phyloP scores from a whole-genome alignment of 2,329 filamentous ascomycete genomes.

The Amylocarpus encephaloides region DNA sequence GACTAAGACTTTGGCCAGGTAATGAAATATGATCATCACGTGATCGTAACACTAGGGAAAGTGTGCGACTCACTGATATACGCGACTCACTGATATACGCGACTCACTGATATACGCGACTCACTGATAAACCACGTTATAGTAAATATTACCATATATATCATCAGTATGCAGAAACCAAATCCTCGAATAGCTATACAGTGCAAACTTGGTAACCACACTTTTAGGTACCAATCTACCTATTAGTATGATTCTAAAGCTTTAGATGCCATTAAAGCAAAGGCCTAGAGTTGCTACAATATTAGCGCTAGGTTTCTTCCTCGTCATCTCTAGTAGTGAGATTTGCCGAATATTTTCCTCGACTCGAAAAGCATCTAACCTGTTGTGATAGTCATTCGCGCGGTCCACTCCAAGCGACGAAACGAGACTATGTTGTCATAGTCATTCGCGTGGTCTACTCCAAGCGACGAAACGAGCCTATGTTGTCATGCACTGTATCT shows the following conservation, averaged over 20 bases:
- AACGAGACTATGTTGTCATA: conserved; percentile 8
- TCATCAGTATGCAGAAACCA: neutral
- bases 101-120: too few species aligned
- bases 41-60: too few species aligned
- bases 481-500: conserved; percentile 35
- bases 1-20: too few species aligned
- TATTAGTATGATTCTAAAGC: conserved; percentile 33
- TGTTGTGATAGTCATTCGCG: too few species aligned
- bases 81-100: too few species aligned
- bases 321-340: conserved; percentile 11
- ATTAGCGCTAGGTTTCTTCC: conserved; percentile 11
- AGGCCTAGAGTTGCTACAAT: conserved; percentile 10
- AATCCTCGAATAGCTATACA: neutral
- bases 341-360: too few species aligned
- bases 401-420: neutral
- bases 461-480: conserved; percentile 32
- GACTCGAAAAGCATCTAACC: too few species aligned
- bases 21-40: too few species aligned
- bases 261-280: conserved; percentile 27
- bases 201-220: neutral
- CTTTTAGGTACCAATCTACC: conserved; percentile 30
- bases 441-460: conserved; percentile 32
- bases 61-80: too few species aligned
- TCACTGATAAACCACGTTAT: too few species aligned
- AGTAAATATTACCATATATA: conserved; percentile 12